These are phyloP conservation scores for Sinapis alba DNA, from an alignment of 441 rosid genomes.

Conservation along the genomic window DNA sequence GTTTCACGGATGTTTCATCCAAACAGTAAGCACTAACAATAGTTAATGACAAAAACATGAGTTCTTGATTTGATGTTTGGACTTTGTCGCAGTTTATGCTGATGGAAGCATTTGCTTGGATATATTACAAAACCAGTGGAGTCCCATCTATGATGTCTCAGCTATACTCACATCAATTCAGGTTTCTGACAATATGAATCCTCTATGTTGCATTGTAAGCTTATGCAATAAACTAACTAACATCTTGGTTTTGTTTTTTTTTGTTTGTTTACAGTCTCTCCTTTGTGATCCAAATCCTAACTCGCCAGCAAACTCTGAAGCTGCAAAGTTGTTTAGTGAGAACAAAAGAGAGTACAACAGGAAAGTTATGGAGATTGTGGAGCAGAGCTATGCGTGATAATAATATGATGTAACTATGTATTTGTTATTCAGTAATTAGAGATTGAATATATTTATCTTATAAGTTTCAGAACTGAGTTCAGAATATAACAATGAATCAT, in stretches of 20 bases:
- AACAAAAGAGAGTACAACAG: slow-evolving; percentile 41
- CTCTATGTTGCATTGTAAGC: slow-evolving; percentile 1
- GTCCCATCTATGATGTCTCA: slow-evolving; percentile 66
- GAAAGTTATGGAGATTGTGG: slow-evolving; percentile 40
- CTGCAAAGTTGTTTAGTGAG: slow-evolving; percentile 43
- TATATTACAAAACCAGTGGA: slow-evolving; percentile 75
- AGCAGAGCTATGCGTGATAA: slow-evolving; percentile 36
- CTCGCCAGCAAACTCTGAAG: slow-evolving; percentile 39
- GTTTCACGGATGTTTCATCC: slow-evolving; percentile 84
- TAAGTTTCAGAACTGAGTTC: too few species aligned
- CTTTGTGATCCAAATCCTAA: slow-evolving; percentile 39
- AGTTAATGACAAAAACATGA: background rate
- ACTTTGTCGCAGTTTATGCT: slow-evolving; percentile 53
- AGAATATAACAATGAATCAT: too few species aligned
- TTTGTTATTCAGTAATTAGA: background rate
- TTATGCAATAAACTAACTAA: slow-evolving; percentile 12
- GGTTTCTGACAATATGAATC: slow-evolving; percentile 34
- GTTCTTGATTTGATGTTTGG: slow-evolving; percentile 18
- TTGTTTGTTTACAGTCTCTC: slow-evolving; percentile 19
- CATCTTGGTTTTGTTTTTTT: background rate
- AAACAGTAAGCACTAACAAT: slow-evolving; percentile 54
- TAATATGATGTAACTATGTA: background rate
- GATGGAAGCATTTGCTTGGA: slow-evolving; percentile 77
- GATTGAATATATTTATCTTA: background rate
- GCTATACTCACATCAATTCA: slow-evolving; percentile 72